Base-by-base conservation (phyloP, 2,329 filamentous ascomycete species). In the Penicillium sp. region DNA sequence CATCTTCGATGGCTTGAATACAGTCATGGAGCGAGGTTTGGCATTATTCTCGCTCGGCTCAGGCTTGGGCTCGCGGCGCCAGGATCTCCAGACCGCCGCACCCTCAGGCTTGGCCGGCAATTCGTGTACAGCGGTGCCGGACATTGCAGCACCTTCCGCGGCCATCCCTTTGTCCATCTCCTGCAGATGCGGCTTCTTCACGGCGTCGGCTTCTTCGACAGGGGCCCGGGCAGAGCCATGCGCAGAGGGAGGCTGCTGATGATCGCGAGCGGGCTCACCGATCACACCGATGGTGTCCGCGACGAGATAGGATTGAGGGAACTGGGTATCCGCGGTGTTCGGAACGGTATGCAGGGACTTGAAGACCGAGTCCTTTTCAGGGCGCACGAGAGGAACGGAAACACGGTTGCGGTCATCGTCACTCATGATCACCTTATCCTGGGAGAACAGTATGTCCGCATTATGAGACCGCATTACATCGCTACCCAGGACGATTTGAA, bases 391-490 rank as follows among this genome's bases (percentile, higher is more conserved):
- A 2, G 95, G 95, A 37, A 99, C 89, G 16, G 91, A 93, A 13
- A 98, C 82, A 71, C 94, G 95, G 74, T 91, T 92, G 49, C 90
- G 86, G 60, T 96, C 92, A 71, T 92, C 90, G 68, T 96, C 92
- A 68, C 93, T 93, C 30, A 98, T 82, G 0, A 90, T 90, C 81
- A 99, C 87, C 65, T 90, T 89, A 71, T 97, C 97, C 66, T 93
- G 91, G 0, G 95, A 98, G 70, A 99, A 92, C 25, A 98, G 80
- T 11, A 99, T 84, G 74, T 98, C 95, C 26, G 92, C 94, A 66
- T 91, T 96, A 72, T 96, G 92, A 10, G 89, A 84, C 64, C 93
- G 87, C 59, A 99, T 82, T 14, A 92, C 86, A 76, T 98, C 94
- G 71, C 92, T 97, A 42, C 95, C 94, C 60, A 99, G 82, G 73